Evolutionary conservation across 257 asterid species (phyloP), one percentile per base, ranked within the genome.

Genomic region (Capsicum baccatum): DNA sequence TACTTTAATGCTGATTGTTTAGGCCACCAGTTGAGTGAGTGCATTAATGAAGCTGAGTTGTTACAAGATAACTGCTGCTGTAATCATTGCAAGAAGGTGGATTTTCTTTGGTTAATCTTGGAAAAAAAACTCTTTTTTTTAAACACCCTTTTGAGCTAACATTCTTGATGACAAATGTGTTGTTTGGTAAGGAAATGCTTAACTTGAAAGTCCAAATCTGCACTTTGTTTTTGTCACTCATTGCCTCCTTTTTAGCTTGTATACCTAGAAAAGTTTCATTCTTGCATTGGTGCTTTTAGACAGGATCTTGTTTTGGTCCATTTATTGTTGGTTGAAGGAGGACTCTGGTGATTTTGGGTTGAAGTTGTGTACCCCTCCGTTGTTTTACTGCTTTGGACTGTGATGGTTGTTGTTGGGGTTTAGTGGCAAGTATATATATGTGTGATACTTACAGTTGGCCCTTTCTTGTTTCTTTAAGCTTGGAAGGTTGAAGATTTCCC

Each of bases 291-390:
- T 73, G 59, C 48, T 62, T 60, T 62, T 19, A 62, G 39, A 62
- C 37, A 62, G 15, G 4, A 8, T 63, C 14, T 63, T 15, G 42
- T 26, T 26, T 63, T 63, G 42, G 70, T 63, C 42, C 42, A 21
- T 63, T 9, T 63, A 10, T 63, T 63, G 42, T 26, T 63, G 42
- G 42, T 1, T 50, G 81, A 74, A 50, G 21, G 59, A 73, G 80
- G 21, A 50, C 19, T 74, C 14, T 76, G 19, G 81, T 76, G 81
- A 52, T 76, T 76, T 73, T 73, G 44, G 60, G 60, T 48, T 73
- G 19, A 73, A 73, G 80, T 73, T 73, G 19, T 50, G 19, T 48
- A 48, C 80, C 19, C 48, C 19, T 0, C 0, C 0, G 21, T 8
- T 52, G 81, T 52, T 52, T 76, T 21, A 52, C 63, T 52, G 47